These are phyloP conservation scores for Calocybe cyanea DNA, from an alignment of 768 basidiomycete genomes.

Conservation along the genomic window DNA sequence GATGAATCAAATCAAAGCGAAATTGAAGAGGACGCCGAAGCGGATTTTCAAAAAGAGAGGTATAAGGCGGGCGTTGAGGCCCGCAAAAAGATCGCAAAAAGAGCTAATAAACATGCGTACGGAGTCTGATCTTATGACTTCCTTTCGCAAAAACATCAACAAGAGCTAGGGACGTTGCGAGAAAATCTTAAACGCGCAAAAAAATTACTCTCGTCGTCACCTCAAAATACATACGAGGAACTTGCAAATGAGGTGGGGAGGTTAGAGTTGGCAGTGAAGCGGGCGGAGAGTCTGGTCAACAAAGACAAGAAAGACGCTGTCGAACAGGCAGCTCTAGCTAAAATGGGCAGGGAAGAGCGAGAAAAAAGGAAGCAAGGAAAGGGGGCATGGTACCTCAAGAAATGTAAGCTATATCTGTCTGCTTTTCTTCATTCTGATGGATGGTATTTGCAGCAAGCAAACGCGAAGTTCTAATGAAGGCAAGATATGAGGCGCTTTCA, in stretches of 20 bases:
- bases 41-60: slow-evolving; percentile 17
- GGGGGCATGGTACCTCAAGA: slow-evolving; percentile 81
- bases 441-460: slow-evolving; percentile 58
- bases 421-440: slow-evolving; percentile 7
- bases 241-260: slow-evolving; percentile 65
- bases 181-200: slow-evolving; percentile 66
- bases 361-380: slow-evolving; percentile 76
- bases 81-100: slow-evolving; percentile 49
- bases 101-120: slow-evolving; percentile 84
- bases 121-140: slow-evolving; percentile 69
- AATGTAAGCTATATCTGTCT: slow-evolving; percentile 42
- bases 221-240: slow-evolving; percentile 53
- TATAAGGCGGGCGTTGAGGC: slow-evolving; percentile 35
- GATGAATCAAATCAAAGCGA: slow-evolving; percentile 15
- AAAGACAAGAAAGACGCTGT: slow-evolving; percentile 62
- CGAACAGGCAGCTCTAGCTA: slow-evolving; percentile 63
- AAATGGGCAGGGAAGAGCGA: slow-evolving; percentile 53
- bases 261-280: slow-evolving; percentile 71
- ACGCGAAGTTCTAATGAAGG: slow-evolving; percentile 66
- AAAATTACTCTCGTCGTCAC: slow-evolving; percentile 58
- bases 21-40: slow-evolving; percentile 16
- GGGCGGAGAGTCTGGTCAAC: slow-evolving; percentile 74
- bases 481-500: slow-evolving; percentile 77
- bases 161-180: slow-evolving; percentile 62
- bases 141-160: slow-evolving; percentile 57